These are phyloP conservation scores for Cerioporus squamosus DNA, from an alignment of 1,284 basidiomycete genomes.

Conservation along the genomic window DNA sequence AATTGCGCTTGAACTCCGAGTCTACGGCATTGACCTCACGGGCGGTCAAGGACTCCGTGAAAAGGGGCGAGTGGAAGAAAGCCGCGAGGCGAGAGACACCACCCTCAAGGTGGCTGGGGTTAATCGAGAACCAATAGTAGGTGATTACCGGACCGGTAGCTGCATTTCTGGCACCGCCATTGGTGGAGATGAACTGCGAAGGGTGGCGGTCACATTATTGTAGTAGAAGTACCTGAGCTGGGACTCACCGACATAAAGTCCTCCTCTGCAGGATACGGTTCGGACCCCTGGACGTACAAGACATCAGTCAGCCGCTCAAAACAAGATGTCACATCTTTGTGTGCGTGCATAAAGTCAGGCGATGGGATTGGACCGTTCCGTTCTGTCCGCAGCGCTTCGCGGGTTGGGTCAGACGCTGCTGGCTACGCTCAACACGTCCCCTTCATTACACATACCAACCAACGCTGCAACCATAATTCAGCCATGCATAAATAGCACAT, in stretches of 20 bases:
- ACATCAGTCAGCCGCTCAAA: neutral
- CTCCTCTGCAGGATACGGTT: conserved; percentile 58
- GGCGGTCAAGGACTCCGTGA: conserved; percentile 63
- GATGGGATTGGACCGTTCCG: no score
- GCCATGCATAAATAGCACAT: no score
- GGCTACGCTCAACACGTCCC: no score
- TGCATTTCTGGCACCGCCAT: conserved; percentile 68
- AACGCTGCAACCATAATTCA: no score
- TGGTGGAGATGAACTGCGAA: conserved; percentile 53
- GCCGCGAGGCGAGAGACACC: conserved; percentile 68
- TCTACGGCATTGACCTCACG: conserved; percentile 75
- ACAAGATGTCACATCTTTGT: no score
- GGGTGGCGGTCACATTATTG: neutral
- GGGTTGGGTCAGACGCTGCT: neutral
- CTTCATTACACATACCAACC: no score
- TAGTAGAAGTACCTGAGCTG: neutral
- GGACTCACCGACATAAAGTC: conserved; percentile 49
- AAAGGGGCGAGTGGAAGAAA: conserved; percentile 71
- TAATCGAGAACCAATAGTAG: conserved; percentile 67
- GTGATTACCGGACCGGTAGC: conserved; percentile 67
- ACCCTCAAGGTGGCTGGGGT: conserved; percentile 50
- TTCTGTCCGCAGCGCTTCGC: neutral
- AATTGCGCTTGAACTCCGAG: conserved; percentile 74
- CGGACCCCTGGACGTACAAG: conserved; percentile 35
- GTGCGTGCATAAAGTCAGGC: no score